phyloP scores from a whole-genome alignment of 768 basidiomycete species.

The Tulasnella sp. region DNA sequence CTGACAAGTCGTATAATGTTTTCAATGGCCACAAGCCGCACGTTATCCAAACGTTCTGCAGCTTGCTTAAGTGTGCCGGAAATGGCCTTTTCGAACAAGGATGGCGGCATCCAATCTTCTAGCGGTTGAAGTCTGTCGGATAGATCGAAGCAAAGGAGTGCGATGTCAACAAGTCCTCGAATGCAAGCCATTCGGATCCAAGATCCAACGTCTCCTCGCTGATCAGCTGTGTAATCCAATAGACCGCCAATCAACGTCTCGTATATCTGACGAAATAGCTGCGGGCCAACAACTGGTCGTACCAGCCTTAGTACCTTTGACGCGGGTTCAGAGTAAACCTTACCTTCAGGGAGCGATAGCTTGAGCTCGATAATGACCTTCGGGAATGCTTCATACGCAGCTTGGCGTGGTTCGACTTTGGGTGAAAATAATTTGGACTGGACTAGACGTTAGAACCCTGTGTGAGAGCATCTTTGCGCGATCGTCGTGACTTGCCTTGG shows the following conservation, averaged over 20 bases:
- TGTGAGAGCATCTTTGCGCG: neutral
- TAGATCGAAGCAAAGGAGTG: slow-evolving; percentile 42
- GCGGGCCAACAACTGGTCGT: slow-evolving; percentile 43
- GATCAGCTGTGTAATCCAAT: slow-evolving; percentile 85
- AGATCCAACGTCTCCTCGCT: slow-evolving; percentile 94
- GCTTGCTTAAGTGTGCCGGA: slow-evolving; percentile 78
- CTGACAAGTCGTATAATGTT: slow-evolving; percentile 48
- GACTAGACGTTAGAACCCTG: slow-evolving; percentile 24
- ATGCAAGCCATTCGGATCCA: slow-evolving; percentile 84
- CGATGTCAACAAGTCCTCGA: slow-evolving; percentile 49
- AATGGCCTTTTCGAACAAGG: slow-evolving; percentile 49
- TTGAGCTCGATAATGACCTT: slow-evolving; percentile 18
- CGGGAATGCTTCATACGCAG: slow-evolving; percentile 33
- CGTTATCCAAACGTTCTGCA: slow-evolving; percentile 83
- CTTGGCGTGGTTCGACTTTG: slow-evolving; percentile 54
- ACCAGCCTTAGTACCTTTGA: slow-evolving; percentile 18
- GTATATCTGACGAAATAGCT: slow-evolving; percentile 43
- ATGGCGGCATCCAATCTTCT: slow-evolving; percentile 51
- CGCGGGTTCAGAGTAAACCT: neutral
- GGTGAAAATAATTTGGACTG: slow-evolving; percentile 30
- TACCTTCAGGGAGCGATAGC: slow-evolving; percentile 17
- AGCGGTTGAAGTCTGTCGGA: slow-evolving; percentile 36
- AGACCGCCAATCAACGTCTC: slow-evolving; percentile 56
- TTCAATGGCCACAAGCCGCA: slow-evolving; percentile 70
- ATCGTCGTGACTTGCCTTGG: slow-evolving; percentile 36